Evolutionary conservation across 2,329 filamentous ascomycete genomes (phyloP), one percentile per base, ranked within the genome.

Genomic region (Dendryphion nanum): DNA sequence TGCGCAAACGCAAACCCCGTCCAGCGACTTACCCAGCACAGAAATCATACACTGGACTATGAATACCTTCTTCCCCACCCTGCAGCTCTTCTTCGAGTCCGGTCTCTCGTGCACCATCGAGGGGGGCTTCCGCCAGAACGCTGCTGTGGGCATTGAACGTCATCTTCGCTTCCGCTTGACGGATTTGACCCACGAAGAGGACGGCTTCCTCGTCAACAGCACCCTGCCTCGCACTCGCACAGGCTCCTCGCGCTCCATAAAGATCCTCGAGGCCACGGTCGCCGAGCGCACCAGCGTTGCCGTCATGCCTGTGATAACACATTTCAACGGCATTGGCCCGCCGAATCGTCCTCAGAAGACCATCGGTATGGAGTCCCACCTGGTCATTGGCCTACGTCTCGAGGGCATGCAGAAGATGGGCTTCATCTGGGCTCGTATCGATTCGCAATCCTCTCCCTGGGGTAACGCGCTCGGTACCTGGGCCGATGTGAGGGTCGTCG

Each of bases 31-130:
- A 26, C 23, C 23, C 23, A 26, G 23, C 16, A 2, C 28, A 61
- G 56, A 39, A 16, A 58, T 59, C 23, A 24, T 51, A 5, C 45
- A 53, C 30, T 62, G 55, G 56, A 49, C 41, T 5, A 33, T 60
- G 42, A 56, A 57, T 23, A 58, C 51, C 1, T 58, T 61, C 47
- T 58, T 58, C 34, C 48, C 57, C 1, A 46, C 47, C n/a, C 30
- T 62, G 1, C 58, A 61, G 36, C 40, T 61, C 14, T 61, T 58
- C 40, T 60, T 60, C 35, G 51, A 50, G 26, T 62, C 57, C 13
- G 55, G 56, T 4, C 44, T 43, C 6, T 57, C 56, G 1, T 57
- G 50, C 38, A 55, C 47, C 2, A 55, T 62, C 19, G 49, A 56
- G 13, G 45, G 47, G 7, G 36, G 42, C 7, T 33, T 33, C 8